phyloP scores from a whole-genome alignment of 2,329 filamentous ascomycete species.

The Trichoderma atrobrunneum region DNA sequence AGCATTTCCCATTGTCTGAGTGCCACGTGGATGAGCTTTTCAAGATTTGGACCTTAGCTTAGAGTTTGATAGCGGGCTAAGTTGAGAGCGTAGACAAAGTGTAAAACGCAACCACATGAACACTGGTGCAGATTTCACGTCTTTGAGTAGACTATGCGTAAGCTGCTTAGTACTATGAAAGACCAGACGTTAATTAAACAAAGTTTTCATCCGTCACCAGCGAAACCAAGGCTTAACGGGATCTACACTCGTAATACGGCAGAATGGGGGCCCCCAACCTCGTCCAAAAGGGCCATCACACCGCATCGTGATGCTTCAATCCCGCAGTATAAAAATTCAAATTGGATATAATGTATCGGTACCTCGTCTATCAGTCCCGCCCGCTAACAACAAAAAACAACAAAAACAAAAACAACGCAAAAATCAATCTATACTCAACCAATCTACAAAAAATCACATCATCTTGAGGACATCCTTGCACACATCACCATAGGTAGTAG shows the following conservation, averaged over 20 bases:
- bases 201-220: neutral
- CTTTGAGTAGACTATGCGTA: no score
- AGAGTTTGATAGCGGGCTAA: neutral
- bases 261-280: neutral
- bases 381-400: neutral
- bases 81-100: neutral
- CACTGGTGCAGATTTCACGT: no score
- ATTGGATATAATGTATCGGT: slow-evolving; percentile 4
- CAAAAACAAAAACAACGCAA: neutral
- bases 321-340: neutral
- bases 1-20: neutral
- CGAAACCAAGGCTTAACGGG: neutral
- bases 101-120: neutral
- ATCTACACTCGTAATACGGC: neutral
- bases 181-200: neutral
- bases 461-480: neutral
- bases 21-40: neutral
- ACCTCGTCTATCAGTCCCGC: neutral
- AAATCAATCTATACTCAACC: neutral
- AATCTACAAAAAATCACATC: neutral
- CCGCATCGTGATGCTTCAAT: neutral
- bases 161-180: neutral
- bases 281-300: neutral
- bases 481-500: neutral
- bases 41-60: neutral